These are phyloP conservation scores for Cyclotella choctawhatcheeana DNA, from an alignment of 108 stramenopile species.

Conservation along the genomic window DNA sequence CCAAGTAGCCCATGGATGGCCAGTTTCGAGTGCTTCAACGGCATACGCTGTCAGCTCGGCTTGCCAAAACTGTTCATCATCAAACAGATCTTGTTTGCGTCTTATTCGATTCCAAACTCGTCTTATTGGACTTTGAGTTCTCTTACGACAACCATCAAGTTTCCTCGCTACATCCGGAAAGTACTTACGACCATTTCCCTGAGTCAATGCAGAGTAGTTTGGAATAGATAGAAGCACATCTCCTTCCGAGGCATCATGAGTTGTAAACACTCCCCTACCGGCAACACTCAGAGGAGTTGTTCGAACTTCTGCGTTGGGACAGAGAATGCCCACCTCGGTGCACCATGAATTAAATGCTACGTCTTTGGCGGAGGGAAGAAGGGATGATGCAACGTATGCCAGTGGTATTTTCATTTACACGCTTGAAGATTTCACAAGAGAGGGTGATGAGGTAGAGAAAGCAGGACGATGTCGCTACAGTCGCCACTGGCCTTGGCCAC, in stretches of 20 bases:
- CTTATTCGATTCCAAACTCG: slow-evolving; percentile 27
- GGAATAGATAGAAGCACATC: slow-evolving; percentile 51
- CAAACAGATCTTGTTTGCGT: slow-evolving; percentile 5
- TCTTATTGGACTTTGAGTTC: slow-evolving; percentile 13
- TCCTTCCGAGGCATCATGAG: slow-evolving; percentile 24
- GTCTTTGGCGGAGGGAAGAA: slow-evolving; percentile 18
- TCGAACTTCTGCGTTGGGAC: slow-evolving; percentile 39
- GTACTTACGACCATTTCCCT: slow-evolving; percentile 30
- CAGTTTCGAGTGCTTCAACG: slow-evolving; percentile 38
- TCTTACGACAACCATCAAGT: slow-evolving; percentile 11
- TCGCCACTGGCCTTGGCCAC: slow-evolving; percentile 6
- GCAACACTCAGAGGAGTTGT: slow-evolving; percentile 58
- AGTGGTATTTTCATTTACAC: slow-evolving; percentile 11
- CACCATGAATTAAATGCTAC: slow-evolving; percentile 52
- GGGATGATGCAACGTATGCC: slow-evolving; percentile 10
- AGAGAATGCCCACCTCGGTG: slow-evolving; percentile 35
- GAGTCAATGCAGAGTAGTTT: slow-evolving; percentile 38
- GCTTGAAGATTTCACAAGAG: not conserved
- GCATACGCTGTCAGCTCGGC: slow-evolving; percentile 57
- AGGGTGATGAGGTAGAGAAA: not conserved
- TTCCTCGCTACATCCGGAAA: slow-evolving; percentile 25
- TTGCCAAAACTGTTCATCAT: slow-evolving; percentile 49
- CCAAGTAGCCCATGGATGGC: slow-evolving; percentile 55
- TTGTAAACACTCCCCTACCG: slow-evolving; percentile 59
- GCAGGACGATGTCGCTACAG: not conserved